Conservation (phyloP, 352 stramenopile species). For the Aphanomyces invadans region DNA sequence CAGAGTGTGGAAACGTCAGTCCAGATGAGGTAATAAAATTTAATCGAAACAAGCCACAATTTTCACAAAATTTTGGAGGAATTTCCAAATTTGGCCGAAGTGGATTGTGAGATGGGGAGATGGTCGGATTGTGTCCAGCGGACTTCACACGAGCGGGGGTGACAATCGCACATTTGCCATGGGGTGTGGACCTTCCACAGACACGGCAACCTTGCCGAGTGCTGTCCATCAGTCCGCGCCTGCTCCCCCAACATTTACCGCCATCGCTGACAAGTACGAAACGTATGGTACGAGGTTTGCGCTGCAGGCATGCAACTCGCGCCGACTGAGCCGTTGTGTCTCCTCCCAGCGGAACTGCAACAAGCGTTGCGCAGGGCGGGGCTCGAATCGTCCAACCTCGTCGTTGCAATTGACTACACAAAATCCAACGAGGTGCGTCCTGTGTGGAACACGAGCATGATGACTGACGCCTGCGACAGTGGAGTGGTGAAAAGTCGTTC, state of each 20-base stretch:
- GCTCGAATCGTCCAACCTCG: conserved; percentile 61
- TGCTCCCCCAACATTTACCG: conserved; percentile 28
- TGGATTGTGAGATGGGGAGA: too few relatives aligned
- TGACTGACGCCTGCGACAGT: too few relatives aligned
- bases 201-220: background rate
- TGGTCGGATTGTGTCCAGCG: too few relatives aligned
- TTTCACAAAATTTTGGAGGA: too few relatives aligned
- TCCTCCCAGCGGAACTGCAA: conserved; percentile 17
- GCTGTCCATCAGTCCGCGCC: too few relatives aligned
- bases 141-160: too few relatives aligned
- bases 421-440: conserved; percentile 50
- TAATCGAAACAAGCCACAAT: too few relatives aligned
- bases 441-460: too few relatives aligned
- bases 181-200: background rate
- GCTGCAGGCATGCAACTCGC: conserved; percentile 34
- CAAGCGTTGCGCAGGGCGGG: conserved; percentile 32
- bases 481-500: conserved; percentile 58
- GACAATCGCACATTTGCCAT: too few relatives aligned
- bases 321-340: conserved; percentile 29
- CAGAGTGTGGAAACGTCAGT: too few relatives aligned
- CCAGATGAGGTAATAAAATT: too few relatives aligned
- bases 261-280: conserved; percentile 52
- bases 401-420: conserved; percentile 66
- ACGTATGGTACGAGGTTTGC: conserved; percentile 40
- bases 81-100: too few relatives aligned